Evolutionary conservation across 225 moss, liverwort and hornwort genomes (phyloP).

Genomic region (Thuidium tamariscinum): DNA sequence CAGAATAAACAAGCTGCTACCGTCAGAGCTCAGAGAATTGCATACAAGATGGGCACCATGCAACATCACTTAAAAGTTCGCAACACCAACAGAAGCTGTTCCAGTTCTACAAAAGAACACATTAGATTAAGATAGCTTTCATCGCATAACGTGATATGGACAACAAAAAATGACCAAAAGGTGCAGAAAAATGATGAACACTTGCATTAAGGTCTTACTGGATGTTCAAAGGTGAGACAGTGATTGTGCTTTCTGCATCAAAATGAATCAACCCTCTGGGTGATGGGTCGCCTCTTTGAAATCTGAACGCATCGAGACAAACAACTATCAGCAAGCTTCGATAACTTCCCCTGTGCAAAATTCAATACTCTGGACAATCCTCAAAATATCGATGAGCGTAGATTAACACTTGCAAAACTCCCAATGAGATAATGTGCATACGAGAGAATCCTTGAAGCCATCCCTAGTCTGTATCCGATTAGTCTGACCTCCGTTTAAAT

Average conservation of each 20-base stretch:
- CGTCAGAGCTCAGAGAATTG: background rate
- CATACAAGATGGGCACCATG: background rate
- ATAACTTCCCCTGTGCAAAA: background rate
- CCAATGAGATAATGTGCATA: background rate
- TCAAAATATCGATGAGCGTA: background rate
- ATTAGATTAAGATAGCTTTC: background rate
- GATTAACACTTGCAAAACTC: background rate
- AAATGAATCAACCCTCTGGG: conserved; percentile 79
- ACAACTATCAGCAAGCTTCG: background rate
- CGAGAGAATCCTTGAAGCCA: background rate
- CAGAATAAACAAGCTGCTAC: background rate
- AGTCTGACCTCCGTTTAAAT: background rate
- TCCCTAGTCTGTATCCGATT: background rate
- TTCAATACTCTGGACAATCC: background rate
- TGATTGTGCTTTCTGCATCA: conserved; percentile 92
- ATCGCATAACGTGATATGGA: background rate
- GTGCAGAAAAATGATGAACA: background rate
- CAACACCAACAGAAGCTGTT: background rate
- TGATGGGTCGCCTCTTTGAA: conserved; percentile 70
- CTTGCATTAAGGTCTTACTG: conserved; percentile 60
- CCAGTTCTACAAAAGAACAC: background rate
- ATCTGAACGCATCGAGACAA: conserved; percentile 28
- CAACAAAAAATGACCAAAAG: background rate
- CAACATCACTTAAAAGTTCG: background rate
- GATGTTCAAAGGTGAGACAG: conserved; percentile 89